Base-by-base conservation (phyloP, 2,329 filamentous ascomycete species). In the Cytospora schulzeri region DNA sequence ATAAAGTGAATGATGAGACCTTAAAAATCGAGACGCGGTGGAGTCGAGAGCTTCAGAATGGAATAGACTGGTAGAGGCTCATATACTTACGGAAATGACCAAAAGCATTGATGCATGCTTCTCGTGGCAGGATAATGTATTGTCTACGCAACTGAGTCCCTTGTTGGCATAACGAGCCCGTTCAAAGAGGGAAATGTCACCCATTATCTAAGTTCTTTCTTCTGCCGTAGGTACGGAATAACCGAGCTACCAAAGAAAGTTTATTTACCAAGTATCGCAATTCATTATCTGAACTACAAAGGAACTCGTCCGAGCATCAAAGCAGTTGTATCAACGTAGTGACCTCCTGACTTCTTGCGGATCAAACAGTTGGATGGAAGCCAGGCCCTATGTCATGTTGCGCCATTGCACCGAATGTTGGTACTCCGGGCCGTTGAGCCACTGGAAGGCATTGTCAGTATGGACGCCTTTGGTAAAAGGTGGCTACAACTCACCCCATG, bases 401-500 rank as follows among this genome's bases (percentile, higher is more conserved):
- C 14, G 26, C 7, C 26, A 48, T 24, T 11, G 19, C 17, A 22
- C 45, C 55, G n/a, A 62, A 65, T 6, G 6, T 14, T 28, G 58
- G 58, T 9, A 38, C 35, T 1, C 26, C 56, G n/a, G 66, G 60
- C 19, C 56, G 60, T 45, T 66, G 56, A 12, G 53, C 63, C 9
- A 53, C 63, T 63, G 24, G 17, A 35, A 41, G 6, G 3, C 17
- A 50, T 28, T 3, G 22, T 67, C 28, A 67, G 60, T 28, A 15
- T 14, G 26, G 17, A 26, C 3, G 29, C 19, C 7, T 1, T 35
- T 14, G 28, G 38, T 14, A 35, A 28, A 6, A 22, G 9, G 9
- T 45, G 45, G 45, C 19, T 33, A n/a, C 8, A 24, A 12, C 31
- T 41, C 50, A 66, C 66, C 66, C 38, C 57, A 51, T 41, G 66